Percentiles rank a stretch among this genome's conserved stretches.
Evolutionary conservation across 2,329 filamentous ascomycete genomes (phyloP).

Genomic region (Hymenoscyphus albidus): DNA sequence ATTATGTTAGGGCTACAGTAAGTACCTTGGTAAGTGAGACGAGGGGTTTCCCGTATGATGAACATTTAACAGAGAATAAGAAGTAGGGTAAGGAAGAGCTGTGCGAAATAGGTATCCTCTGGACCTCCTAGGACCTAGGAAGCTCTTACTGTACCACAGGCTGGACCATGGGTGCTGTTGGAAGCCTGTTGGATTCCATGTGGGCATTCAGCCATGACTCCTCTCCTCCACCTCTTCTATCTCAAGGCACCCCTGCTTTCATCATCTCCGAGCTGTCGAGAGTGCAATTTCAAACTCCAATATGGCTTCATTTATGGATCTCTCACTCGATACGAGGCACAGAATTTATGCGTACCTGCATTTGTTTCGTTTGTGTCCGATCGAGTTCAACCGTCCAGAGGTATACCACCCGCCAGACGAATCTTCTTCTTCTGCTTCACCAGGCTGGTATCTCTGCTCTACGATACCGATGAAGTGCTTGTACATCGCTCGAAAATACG

Average conservation of each 20-base stretch:
- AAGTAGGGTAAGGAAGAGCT: no score
- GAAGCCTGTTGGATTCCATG: background rate
- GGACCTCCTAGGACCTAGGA: no score
- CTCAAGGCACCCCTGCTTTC: background rate
- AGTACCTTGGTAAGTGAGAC: no score
- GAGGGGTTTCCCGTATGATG: no score
- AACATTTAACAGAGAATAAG: no score
- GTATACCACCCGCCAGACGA: background rate
- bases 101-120: no score
- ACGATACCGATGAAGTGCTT: background rate
- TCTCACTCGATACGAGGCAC: constrained; percentile 1
- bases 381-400: background rate
- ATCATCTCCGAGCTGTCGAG: background rate
- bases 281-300: background rate
- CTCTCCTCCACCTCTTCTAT: background rate
- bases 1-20: no score
- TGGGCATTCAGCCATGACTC: background rate
- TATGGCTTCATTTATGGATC: constrained; percentile 1
- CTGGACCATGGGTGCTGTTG: background rate
- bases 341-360: constrained; percentile 2
- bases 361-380: constrained; percentile 3
- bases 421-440: background rate
- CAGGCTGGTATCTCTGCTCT: background rate
- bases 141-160: no score
- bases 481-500: background rate